Evolutionary conservation across 1,139 yeast species (phyloP).

Genomic region (Debaryomyces coudertii): DNA sequence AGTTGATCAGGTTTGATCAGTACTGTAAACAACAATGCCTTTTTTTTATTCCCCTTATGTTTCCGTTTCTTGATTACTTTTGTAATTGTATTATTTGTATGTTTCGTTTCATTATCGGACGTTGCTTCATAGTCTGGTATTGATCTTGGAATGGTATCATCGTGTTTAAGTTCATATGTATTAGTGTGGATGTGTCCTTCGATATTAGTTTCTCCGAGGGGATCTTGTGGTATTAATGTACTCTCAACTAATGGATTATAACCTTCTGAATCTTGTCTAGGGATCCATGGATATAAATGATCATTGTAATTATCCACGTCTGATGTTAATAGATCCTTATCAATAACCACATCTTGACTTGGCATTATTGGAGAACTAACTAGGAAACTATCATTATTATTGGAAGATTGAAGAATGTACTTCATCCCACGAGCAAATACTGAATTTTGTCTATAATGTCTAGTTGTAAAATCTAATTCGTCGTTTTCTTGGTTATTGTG

Average conservation of each 20-base stretch:
- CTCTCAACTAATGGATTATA: background rate
- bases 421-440: background rate
- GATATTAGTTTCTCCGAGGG: background rate
- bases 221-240: background rate
- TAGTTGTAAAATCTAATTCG: background rate
- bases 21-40: background rate
- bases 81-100: background rate
- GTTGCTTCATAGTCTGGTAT: background rate
- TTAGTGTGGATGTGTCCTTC: background rate
- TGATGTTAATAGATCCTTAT: constrained; percentile 11
- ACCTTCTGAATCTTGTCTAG: constrained; percentile 5
- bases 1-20: background rate
- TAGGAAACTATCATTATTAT: background rate
- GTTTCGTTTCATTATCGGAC: background rate
- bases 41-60: background rate
- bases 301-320: constrained; percentile 8
- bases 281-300: constrained; percentile 11
- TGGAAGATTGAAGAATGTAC: background rate
- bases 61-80: background rate
- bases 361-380: constrained; percentile 10
- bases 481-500: background rate
- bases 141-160: background rate
- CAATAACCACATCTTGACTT: constrained; percentile 9
- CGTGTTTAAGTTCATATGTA: background rate
- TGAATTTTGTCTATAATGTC: background rate